Evolutionary conservation across 2,329 filamentous ascomycete genomes (phyloP).

Genomic region (Penicillium digitatum): DNA sequence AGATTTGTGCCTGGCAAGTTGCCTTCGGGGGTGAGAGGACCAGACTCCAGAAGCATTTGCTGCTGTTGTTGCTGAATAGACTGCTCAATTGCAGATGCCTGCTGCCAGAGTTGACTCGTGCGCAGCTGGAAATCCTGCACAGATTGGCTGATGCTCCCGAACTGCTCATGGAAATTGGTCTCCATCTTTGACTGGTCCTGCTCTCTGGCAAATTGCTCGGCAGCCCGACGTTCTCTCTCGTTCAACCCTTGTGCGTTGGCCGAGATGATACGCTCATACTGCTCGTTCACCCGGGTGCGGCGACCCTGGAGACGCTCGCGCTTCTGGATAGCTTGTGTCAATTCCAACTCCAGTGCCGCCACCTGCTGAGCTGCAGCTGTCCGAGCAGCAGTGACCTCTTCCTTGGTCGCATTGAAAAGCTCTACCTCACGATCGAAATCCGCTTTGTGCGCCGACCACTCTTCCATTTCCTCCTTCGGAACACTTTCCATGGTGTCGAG

Average conservation of each 20-base stretch:
- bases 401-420: constrained; percentile 48
- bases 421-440: constrained; percentile 54
- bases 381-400: constrained; percentile 50
- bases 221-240: constrained; percentile 50
- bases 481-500: constrained; percentile 54
- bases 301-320: constrained; percentile 58
- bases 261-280: constrained; percentile 57
- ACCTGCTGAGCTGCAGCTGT: constrained; percentile 51
- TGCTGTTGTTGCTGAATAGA: constrained; percentile 46
- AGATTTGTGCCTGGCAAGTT: constrained; percentile 52
- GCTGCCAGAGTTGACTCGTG: constrained; percentile 44
- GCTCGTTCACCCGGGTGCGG: constrained; percentile 56
- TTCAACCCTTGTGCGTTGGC: constrained; percentile 57
- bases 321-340: constrained; percentile 51
- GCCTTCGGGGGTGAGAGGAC: constrained; percentile 58
- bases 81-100: constrained; percentile 43
- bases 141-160: constrained; percentile 40
- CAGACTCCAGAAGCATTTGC: constrained; percentile 42
- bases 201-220: constrained; percentile 46
- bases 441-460: constrained; percentile 51
- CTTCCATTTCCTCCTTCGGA: constrained; percentile 54
- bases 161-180: constrained; percentile 42
- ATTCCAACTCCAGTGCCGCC: constrained; percentile 51
- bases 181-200: constrained; percentile 46
- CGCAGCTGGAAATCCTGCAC: constrained; percentile 44